Evolutionary conservation across 768 basidiomycete species (phyloP).

Genomic region (Grammothele lineata): DNA sequence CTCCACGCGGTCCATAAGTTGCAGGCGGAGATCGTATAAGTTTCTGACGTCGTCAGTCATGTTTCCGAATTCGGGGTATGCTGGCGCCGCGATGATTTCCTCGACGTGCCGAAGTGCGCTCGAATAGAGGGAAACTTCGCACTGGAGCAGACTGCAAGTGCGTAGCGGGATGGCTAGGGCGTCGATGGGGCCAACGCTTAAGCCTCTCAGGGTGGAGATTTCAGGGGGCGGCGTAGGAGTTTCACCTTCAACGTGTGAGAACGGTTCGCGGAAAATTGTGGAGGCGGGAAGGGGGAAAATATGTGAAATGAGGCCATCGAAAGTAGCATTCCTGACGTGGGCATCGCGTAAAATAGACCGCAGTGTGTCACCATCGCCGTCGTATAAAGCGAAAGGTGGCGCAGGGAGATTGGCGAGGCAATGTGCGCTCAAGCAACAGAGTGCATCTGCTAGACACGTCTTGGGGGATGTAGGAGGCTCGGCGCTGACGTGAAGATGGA

Average conservation of each 20-base stretch:
- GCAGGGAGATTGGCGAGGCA: slow-evolving; percentile 8
- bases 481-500: slow-evolving; percentile 4
- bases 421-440: slow-evolving; percentile 12
- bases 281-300: slow-evolving; percentile 12
- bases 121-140: slow-evolving; percentile 51
- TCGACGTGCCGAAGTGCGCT: slow-evolving; percentile 48
- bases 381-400: too few relatives aligned
- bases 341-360: slow-evolving; percentile 6
- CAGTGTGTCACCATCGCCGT: too few relatives aligned
- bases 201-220: too few relatives aligned
- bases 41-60: slow-evolving; percentile 12
- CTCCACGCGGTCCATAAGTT: slow-evolving; percentile 44
- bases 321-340: slow-evolving; percentile 8
- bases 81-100: slow-evolving; percentile 20
- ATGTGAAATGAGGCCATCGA: slow-evolving; percentile 10
- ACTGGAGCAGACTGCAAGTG: slow-evolving; percentile 30
- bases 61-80: slow-evolving; percentile 13
- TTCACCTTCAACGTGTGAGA: too few relatives aligned
- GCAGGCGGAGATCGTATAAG: slow-evolving; percentile 30
- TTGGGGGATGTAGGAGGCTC: slow-evolving; percentile 1
- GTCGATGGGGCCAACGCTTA: too few relatives aligned
- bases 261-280: too few relatives aligned
- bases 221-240: too few relatives aligned
- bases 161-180: slow-evolving; percentile 29
- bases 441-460: slow-evolving; percentile 6